A percentile compares a stretch with the other conserved stretches of the same genome.
Conservation (phyloP, 2,329 filamentous ascomycete genomes). For the Talaromyces sp. region DNA sequence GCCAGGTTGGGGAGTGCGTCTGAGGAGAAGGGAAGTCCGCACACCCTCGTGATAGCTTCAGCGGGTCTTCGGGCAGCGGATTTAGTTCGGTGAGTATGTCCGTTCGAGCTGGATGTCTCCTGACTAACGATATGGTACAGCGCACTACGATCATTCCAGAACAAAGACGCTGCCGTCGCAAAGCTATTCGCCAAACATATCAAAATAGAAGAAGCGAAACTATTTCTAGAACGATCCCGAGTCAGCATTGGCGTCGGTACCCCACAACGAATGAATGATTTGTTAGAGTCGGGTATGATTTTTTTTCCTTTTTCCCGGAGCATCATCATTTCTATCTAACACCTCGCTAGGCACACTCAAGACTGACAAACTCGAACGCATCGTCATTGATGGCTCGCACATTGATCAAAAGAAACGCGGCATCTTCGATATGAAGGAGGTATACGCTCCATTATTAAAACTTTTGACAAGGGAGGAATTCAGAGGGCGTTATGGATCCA, state of each 20-base stretch:
- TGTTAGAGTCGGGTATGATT: conserved; percentile 75
- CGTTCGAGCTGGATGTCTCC: conserved; percentile 6
- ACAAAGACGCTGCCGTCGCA: conserved; percentile 70
- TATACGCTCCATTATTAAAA: conserved; percentile 72
- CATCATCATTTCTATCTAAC: not conserved
- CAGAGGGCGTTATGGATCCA: conserved; percentile 61
- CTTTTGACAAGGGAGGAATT: conserved; percentile 70
- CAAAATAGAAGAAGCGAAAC: conserved; percentile 81
- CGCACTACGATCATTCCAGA: conserved; percentile 71
- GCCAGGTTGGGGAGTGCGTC: conserved; percentile 61
- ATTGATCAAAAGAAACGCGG: conserved; percentile 93
- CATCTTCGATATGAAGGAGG: conserved; percentile 93
- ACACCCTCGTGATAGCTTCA: conserved; percentile 83
- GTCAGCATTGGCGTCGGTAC: conserved; percentile 90
- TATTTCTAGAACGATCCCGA: conserved; percentile 63
- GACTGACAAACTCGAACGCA: conserved; percentile 65
- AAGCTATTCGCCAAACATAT: conserved; percentile 99
- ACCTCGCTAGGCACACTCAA: conserved; percentile 59
- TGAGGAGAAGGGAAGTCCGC: conserved; percentile 67
- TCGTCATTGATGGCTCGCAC: conserved; percentile 87
- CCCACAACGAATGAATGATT: conserved; percentile 72
- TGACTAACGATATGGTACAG: conserved; percentile 37
- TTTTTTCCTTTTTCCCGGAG: not conserved
- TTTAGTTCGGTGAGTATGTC: conserved; percentile 60
- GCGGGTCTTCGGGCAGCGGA: conserved; percentile 85